Evolutionary conservation across 2,329 filamentous ascomycete genomes (phyloP).

Genomic region (Talaromyces piceae): DNA sequence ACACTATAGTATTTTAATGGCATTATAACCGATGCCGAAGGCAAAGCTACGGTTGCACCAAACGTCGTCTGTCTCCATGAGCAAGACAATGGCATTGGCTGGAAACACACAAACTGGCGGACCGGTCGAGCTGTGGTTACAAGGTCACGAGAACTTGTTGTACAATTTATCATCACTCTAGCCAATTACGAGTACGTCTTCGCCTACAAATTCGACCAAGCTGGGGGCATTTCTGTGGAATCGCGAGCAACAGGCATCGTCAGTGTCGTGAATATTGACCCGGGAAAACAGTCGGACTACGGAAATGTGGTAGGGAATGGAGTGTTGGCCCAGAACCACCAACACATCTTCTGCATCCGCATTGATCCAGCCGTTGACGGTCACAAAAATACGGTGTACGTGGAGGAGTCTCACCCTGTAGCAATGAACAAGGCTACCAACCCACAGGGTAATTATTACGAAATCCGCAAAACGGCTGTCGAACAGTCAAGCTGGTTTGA

Average conservation of each 20-base stretch:
- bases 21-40: slow-evolving; percentile 53
- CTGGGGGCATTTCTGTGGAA: slow-evolving; percentile 59
- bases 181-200: slow-evolving; percentile 68
- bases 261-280: slow-evolving; percentile 57
- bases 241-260: slow-evolving; percentile 61
- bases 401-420: slow-evolving; percentile 53
- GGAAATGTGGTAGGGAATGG: slow-evolving; percentile 61
- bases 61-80: slow-evolving; percentile 65
- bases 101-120: slow-evolving; percentile 66
- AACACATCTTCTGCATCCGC: slow-evolving; percentile 66
- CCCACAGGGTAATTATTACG: slow-evolving; percentile 47
- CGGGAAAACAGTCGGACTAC: slow-evolving; percentile 53
- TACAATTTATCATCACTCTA: slow-evolving; percentile 64
- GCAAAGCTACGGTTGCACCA: slow-evolving; percentile 51
- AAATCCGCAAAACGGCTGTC: slow-evolving; percentile 40
- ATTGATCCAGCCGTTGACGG: slow-evolving; percentile 55
- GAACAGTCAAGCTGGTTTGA: slow-evolving; percentile 44
- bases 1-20: slow-evolving; percentile 47
- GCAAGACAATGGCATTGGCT: slow-evolving; percentile 61
- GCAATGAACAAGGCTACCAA: slow-evolving; percentile 46
- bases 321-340: slow-evolving; percentile 61
- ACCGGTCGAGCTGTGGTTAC: slow-evolving; percentile 57
- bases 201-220: slow-evolving; percentile 64
- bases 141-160: slow-evolving; percentile 56
- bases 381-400: slow-evolving; percentile 45